Conservation (phyloP, 2,329 filamentous ascomycete genomes). For the Penicillium polonicum region DNA sequence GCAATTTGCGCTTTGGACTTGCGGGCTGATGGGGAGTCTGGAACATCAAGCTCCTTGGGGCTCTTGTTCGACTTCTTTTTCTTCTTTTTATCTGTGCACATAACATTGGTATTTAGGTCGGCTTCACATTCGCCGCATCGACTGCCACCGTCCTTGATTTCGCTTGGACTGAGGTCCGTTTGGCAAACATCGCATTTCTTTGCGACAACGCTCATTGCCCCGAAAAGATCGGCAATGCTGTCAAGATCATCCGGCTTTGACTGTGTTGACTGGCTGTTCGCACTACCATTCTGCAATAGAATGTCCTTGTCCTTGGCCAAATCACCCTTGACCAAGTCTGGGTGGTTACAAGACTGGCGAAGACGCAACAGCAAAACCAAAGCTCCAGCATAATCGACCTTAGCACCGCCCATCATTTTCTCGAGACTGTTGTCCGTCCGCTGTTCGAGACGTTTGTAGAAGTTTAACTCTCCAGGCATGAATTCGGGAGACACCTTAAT, state of each 20-base stretch:
- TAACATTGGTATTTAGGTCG: conserved; percentile 65
- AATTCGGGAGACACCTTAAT: conserved; percentile 77
- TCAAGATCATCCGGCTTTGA: conserved; percentile 68
- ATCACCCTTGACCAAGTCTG: conserved; percentile 80
- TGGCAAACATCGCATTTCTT: conserved; percentile 86
- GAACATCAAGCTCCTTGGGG: conserved; percentile 35
- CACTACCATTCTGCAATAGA: conserved; percentile 61
- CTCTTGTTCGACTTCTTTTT: conserved; percentile 52
- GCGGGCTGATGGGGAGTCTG: conserved; percentile 27
- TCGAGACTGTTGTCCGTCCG: conserved; percentile 84
- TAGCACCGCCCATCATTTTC: conserved; percentile 77
- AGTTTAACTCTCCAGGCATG: conserved; percentile 73
- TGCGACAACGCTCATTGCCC: conserved; percentile 72
- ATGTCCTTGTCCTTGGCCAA: conserved; percentile 86
- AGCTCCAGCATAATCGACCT: conserved; percentile 88
- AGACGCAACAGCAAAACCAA: conserved; percentile 87
- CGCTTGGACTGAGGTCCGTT: conserved; percentile 60
- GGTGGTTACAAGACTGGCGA: conserved; percentile 92
- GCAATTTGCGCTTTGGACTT: conserved; percentile 21
- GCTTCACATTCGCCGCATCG: conserved; percentile 72
- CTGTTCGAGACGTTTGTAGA: conserved; percentile 80
- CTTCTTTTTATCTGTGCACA: conserved; percentile 37
- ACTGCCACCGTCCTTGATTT: conserved; percentile 53
- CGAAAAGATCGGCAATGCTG: conserved; percentile 80
- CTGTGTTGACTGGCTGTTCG: conserved; percentile 50